Evolutionary conservation across 495 filamentous ascomycete genomes (phyloP).

Genomic region (Annulohypoxylon moriforme): DNA sequence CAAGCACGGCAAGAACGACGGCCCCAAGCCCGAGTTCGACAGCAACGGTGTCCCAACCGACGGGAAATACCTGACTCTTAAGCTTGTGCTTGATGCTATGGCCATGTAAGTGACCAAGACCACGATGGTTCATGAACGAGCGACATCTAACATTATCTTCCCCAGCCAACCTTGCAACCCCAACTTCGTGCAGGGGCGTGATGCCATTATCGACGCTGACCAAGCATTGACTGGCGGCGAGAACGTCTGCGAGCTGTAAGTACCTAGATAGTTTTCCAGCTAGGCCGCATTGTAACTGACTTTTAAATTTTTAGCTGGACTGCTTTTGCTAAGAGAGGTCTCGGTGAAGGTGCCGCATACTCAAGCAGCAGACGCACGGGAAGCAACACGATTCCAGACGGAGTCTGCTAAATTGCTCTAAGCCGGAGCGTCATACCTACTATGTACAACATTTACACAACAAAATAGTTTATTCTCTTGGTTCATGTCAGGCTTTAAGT

Average conservation of each 20-base stretch:
- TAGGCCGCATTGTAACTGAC: neutral
- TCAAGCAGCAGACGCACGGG: conserved; percentile 38
- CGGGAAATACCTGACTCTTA: conserved; percentile 62
- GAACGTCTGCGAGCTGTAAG: conserved; percentile 61
- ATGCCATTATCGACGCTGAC: conserved; percentile 67
- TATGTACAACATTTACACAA: neutral
- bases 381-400: conserved; percentile 45
- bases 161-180: conserved; percentile 63
- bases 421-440: neutral
- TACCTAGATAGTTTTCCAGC: neutral
- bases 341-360: conserved; percentile 53
- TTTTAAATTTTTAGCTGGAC: conserved; percentile 51
- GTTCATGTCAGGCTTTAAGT: neutral
- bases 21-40: conserved; percentile 55
- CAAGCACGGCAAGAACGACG: conserved; percentile 60
- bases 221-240: conserved; percentile 59
- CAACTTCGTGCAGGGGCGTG: conserved; percentile 61
- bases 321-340: conserved; percentile 63
- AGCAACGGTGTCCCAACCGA: conserved; percentile 60
- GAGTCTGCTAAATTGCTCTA: conserved; percentile 42
- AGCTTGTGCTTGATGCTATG: conserved; percentile 65
- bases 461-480: neutral
- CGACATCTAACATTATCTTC: conserved; percentile 6
- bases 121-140: neutral
- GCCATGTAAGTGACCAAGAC: conserved; percentile 52